Conservation (phyloP, 345 rosid genomes). For the Anacardium occidentale region DNA sequence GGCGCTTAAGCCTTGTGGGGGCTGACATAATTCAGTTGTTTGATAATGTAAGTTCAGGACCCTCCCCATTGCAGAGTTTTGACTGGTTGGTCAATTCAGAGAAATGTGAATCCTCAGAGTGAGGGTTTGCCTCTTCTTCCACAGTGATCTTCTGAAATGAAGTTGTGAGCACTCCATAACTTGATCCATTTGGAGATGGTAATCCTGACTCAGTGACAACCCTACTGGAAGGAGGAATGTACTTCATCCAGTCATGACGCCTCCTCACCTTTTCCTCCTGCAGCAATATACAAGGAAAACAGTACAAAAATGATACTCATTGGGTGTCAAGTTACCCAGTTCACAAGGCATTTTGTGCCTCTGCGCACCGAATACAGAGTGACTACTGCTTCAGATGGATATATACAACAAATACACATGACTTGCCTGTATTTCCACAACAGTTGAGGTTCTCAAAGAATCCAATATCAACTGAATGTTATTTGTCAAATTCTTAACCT, state of each 20-base stretch:
- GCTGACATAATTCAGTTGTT: conserved; percentile 13
- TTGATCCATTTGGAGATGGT: conserved; percentile 23
- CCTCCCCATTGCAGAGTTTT: conserved; percentile 19
- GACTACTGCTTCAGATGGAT: neutral
- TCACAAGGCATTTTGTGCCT: neutral
- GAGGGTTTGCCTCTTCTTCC: conserved; percentile 24
- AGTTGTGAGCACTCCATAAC: conserved; percentile 26
- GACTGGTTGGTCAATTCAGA: conserved; percentile 11
- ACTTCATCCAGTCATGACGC: conserved; percentile 53
- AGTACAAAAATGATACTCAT: neutral
- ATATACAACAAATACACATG: neutral
- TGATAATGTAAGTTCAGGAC: conserved; percentile 7
- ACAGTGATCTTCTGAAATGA: conserved; percentile 39
- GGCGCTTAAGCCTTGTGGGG: too few relatives aligned
- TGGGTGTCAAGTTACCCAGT: neutral
- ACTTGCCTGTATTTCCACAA: conserved; percentile 73
- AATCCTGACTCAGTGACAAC: conserved; percentile 26
- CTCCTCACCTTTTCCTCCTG: conserved; percentile 61
- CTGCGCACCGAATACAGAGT: neutral
- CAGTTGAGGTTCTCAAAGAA: conserved; percentile 50
- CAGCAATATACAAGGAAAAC: neutral
- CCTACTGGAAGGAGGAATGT: conserved; percentile 29
- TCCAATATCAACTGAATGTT: conserved; percentile 58
- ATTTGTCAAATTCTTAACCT: conserved; percentile 61
- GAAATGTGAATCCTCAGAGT: conserved; percentile 10